Evolutionary conservation across 1,284 basidiomycete genomes (phyloP).

Genomic region (Rhodotorula sp.): DNA sequence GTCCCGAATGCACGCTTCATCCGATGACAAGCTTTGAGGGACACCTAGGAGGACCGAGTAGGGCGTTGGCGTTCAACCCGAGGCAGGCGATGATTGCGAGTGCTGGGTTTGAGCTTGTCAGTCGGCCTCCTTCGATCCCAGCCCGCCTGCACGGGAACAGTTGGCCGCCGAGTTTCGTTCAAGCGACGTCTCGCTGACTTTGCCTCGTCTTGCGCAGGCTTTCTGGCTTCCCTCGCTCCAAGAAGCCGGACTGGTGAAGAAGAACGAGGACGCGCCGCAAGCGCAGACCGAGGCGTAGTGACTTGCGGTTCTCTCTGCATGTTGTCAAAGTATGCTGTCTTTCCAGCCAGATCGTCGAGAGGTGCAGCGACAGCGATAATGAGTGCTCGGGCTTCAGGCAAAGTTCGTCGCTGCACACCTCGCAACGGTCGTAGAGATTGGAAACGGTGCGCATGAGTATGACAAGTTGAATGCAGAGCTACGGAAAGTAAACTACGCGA

Average conservation of each 20-base stretch:
- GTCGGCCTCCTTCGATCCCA: conserved; percentile 46
- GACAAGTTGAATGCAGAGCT: background rate
- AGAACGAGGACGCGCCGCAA: background rate
- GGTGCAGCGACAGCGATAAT: too few species aligned
- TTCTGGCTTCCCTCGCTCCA: conserved; percentile 76
- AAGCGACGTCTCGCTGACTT: too few species aligned
- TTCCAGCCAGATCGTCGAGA: too few species aligned
- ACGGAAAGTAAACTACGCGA: conserved; percentile 40
- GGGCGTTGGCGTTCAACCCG: conserved; percentile 85
- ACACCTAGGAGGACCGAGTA: conserved; percentile 68
- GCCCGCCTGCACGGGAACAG: background rate
- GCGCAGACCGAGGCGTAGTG: background rate
- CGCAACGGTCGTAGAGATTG: background rate
- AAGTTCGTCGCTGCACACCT: background rate
- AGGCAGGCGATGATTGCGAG: conserved; percentile 81
- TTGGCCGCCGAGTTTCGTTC: too few species aligned
- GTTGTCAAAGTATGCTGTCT: too few species aligned
- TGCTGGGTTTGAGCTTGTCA: conserved; percentile 78
- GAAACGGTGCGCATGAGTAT: background rate
- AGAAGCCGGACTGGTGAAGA: conserved; percentile 50
- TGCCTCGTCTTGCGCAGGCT: conserved; percentile 62
- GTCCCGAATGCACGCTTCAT: conserved; percentile 54
- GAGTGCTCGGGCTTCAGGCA: too few species aligned
- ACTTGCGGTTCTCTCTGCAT: too few species aligned
- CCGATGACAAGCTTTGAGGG: conserved; percentile 66